Evolutionary conservation across 2,329 filamentous ascomycete species (phyloP).

Genomic region (Trichoderma lentiforme): DNA sequence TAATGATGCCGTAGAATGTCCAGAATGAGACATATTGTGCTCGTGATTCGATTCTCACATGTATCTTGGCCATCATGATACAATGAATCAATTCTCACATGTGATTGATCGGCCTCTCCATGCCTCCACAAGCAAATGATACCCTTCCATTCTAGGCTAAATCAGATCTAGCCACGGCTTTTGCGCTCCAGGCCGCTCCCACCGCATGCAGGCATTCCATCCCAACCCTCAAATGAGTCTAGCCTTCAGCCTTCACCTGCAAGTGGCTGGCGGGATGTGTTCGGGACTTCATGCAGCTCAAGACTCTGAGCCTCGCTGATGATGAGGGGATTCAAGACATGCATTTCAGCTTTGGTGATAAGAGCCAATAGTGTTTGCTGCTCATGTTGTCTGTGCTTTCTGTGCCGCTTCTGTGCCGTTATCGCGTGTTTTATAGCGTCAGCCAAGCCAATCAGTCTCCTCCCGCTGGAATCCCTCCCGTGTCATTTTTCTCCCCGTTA

Average conservation of each 20-base stretch:
- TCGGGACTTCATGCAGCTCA: not conserved
- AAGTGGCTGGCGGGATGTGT: not conserved
- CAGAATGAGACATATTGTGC: not conserved
- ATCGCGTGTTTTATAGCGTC: not conserved
- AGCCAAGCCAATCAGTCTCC: not conserved
- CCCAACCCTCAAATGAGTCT: not conserved
- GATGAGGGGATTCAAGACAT: not conserved
- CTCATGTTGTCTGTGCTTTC: not conserved
- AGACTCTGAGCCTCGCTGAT: not conserved
- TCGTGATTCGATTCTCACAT: not conserved
- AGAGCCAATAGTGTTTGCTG: not conserved
- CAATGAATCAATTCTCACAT: not conserved
- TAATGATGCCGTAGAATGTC: not conserved
- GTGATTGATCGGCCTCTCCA: not conserved
- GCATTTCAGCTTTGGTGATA: not conserved
- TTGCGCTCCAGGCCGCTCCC: not conserved
- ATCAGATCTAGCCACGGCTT: not conserved
- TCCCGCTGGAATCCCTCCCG: not conserved
- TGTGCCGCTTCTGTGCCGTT: not conserved
- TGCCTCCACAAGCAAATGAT: not conserved
- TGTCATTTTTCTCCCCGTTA: not conserved
- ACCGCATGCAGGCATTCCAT: not conserved
- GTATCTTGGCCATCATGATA: not conserved
- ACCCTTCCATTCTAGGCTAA: not conserved
- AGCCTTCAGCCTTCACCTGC: not conserved